Conservation (phyloP, 192 early-diverging fungal species). For the Coemansia sp. region DNA sequence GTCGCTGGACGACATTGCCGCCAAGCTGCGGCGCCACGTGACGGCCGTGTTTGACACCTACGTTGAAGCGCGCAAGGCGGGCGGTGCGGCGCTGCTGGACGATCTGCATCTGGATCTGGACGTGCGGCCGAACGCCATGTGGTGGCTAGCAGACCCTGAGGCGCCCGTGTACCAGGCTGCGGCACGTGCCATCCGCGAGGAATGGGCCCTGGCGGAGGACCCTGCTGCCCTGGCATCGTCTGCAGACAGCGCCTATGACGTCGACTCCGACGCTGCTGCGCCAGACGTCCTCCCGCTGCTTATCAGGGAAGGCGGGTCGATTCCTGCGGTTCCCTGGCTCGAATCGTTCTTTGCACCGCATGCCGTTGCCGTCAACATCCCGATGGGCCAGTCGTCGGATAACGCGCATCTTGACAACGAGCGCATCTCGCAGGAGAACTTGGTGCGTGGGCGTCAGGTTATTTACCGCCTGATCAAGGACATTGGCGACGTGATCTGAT, state of each 20-base stretch:
- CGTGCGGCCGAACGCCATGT: conserved; percentile 67
- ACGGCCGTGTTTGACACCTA: conserved; percentile 51
- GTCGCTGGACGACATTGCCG: conserved; percentile 63
- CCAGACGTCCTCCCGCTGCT: conserved; percentile 59
- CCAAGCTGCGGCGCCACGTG: conserved; percentile 61
- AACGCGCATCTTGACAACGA: conserved; percentile 81
- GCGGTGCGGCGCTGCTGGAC: conserved; percentile 2
- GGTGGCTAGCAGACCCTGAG: conserved; percentile 75
- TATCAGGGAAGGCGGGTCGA: conserved; percentile 79
- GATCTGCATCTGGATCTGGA: conserved; percentile 54
- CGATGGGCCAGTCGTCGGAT: conserved; percentile 79
- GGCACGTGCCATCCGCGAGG: conserved; percentile 60
- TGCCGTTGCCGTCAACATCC: conserved; percentile 71
- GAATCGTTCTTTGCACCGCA: conserved; percentile 63
- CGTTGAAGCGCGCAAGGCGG: conserved; percentile 6
- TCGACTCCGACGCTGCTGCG: not conserved
- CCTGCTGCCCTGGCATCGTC: not conserved
- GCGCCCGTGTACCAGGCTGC: conserved; percentile 71
- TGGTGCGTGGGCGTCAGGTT: conserved; percentile 68
- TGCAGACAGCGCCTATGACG: not conserved
- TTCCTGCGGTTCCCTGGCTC: conserved; percentile 75
- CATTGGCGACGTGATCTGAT: conserved; percentile 22
- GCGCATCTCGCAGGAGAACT: conserved; percentile 70
- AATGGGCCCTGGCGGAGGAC: conserved; percentile 22
- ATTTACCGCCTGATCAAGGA: conserved; percentile 58